Base-by-base conservation (phyloP, 768 basidiomycete genomes). In the Termitomyces heimii region DNA sequence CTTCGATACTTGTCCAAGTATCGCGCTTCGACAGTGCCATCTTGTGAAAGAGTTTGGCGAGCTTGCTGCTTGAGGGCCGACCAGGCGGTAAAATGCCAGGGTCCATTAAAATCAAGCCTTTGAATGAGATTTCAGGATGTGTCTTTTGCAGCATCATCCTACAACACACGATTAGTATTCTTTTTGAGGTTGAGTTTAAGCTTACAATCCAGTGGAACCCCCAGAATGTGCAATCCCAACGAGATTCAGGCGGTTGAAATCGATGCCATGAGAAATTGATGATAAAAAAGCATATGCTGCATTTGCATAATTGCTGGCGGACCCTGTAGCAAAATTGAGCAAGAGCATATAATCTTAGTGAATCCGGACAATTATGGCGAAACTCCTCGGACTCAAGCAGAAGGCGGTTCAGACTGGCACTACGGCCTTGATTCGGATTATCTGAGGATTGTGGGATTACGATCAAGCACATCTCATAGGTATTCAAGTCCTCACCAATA, bases 351-450 rank as follows among this genome's bases (percentile, higher is more conserved):
- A 3, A 22, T 43, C 18, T 4, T 42, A 20, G 4, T 28, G 0
- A 10, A 7, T 22, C 5, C 39, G 13, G 10, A 57, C 56, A 57
- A 45, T 57, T 39, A 5, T 45, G 43, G 6, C 50, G 49, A 34
- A 52, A 57, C 34, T 57, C 24, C 5, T 51, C 43, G 2, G 56
- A 44, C 13, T 52, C 50, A 0, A 57, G 43, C 5, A 57, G 26
- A 37, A 31, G 34, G 13, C 43, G 49, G 28, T 57, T 57, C n/a
- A 57, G 28, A 3, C 34, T 42, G 13, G 43, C 50, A 9, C 56
- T 57, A 5, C 56, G 49, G 12, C 56, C 56, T 39, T 57, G 56
- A 14, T 57, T 57, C 26, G 56, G 56, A 18, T 57, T 57, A 52
- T 57, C 56, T 57, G 18, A 12, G 29, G 20, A 7, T 16, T 20